Conservation (phyloP, 495 filamentous ascomycete genomes). For the Acidiella bohemica region DNA sequence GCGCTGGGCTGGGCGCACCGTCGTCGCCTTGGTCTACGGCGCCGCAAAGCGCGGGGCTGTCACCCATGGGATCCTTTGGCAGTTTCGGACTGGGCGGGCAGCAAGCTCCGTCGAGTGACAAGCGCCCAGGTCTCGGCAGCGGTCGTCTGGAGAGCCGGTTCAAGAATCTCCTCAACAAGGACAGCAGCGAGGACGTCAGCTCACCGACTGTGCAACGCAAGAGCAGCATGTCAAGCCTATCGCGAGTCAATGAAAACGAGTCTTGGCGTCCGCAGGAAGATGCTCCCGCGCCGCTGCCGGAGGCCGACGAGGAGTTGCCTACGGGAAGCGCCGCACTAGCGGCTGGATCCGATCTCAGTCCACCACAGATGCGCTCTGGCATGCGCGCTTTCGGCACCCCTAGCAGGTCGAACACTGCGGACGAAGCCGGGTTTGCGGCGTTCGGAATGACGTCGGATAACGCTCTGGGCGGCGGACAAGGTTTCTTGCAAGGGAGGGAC, state of each 20-base stretch:
- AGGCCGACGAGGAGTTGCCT: slow-evolving; percentile 61
- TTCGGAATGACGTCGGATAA: slow-evolving; percentile 69
- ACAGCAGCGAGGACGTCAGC: slow-evolving; percentile 51
- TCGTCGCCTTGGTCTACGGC: slow-evolving; percentile 58
- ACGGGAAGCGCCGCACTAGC: slow-evolving; percentile 70
- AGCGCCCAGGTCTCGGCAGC: slow-evolving; percentile 53
- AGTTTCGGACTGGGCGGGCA: slow-evolving; percentile 57
- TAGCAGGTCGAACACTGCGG: slow-evolving; percentile 38
- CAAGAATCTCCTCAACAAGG: slow-evolving; percentile 69
- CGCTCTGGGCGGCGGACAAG: slow-evolving; percentile 48
- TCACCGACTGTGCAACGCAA: slow-evolving; percentile 39
- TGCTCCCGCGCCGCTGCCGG: slow-evolving; percentile 31
- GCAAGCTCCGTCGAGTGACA: slow-evolving; percentile 49
- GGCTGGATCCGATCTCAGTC: slow-evolving; percentile 61
- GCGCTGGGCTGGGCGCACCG: slow-evolving; percentile 36
- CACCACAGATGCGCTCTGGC: slow-evolving; percentile 18
- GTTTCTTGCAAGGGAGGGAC: slow-evolving; percentile 46
- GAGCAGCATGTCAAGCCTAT: slow-evolving; percentile 38
- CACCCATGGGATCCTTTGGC: slow-evolving; percentile 72
- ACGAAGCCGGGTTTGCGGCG: slow-evolving; percentile 40
- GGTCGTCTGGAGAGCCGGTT: slow-evolving; percentile 63
- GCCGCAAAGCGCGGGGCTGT: slow-evolving; percentile 44
- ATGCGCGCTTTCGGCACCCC: slow-evolving; percentile 41
- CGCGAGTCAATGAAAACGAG: slow-evolving; percentile 40
- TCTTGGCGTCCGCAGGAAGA: slow-evolving; percentile 34